phyloP scores from a whole-genome alignment of 2,329 filamentous ascomycete species.

The Epichloe glyceriae region DNA sequence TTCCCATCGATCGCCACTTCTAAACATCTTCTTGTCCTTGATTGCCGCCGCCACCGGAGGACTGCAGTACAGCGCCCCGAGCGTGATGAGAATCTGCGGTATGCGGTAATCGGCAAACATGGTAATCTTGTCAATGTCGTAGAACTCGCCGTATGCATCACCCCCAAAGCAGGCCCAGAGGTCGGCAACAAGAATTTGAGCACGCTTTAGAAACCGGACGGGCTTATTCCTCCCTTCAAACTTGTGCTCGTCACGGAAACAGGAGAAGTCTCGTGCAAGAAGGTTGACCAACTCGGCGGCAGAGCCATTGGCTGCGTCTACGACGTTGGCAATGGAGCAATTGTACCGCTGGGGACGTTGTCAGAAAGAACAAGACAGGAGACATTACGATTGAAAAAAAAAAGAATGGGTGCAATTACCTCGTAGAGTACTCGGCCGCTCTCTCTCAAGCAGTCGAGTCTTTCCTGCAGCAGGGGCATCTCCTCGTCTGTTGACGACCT shows the following conservation, averaged over 20 bases:
- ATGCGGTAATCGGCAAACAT: slow-evolving; percentile 99
- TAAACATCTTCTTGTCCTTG: slow-evolving; percentile 47
- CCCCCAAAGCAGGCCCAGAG: slow-evolving; percentile 93
- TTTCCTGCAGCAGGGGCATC: slow-evolving; percentile 71
- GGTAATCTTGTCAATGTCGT: slow-evolving; percentile 88
- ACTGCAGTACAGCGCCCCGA: slow-evolving; percentile 75
- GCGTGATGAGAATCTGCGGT: slow-evolving; percentile 76
- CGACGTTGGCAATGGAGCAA: slow-evolving; percentile 59
- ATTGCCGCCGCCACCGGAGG: slow-evolving; percentile 65
- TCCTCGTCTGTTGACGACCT: slow-evolving; percentile 74
- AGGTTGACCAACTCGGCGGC: slow-evolving; percentile 78
- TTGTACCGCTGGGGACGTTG: slow-evolving; percentile 49
- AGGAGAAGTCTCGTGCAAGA: slow-evolving; percentile 67
- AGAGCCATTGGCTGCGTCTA: slow-evolving; percentile 62
- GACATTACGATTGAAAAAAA: not conserved
- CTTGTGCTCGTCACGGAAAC: slow-evolving; percentile 68
- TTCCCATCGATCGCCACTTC: slow-evolving; percentile 66
- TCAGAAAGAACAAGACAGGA: not conserved
- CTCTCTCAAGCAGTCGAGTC: slow-evolving; percentile 68
- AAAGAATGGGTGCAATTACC: slow-evolving; percentile 27
- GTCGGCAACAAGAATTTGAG: slow-evolving; percentile 92
- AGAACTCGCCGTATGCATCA: slow-evolving; percentile 63
- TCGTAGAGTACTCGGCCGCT: slow-evolving; percentile 69
- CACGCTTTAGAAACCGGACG: slow-evolving; percentile 80
- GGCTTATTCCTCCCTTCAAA: slow-evolving; percentile 58